Base-by-base conservation (phyloP, 768 basidiomycete genomes). In the Favolaschia claudopus region DNA sequence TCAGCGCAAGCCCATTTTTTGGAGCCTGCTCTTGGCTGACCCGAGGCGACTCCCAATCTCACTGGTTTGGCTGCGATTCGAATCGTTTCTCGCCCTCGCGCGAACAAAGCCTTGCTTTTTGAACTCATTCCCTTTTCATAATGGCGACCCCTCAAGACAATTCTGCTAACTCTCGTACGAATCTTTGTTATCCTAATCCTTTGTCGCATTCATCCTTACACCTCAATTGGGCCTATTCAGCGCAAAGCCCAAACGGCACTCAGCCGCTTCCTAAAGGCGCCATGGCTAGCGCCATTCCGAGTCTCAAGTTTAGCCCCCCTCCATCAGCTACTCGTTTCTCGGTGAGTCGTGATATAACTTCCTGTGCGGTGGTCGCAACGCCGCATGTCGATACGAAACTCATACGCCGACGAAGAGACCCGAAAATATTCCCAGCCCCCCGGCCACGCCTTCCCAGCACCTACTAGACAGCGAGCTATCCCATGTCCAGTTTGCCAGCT, bases 401-500 rank as follows among this genome's bases (percentile, higher is more conserved):
- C 15, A 58, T 15, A 2, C 29, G 15, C 27, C 38, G 49, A 47
- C 24, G 7, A 15, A 17, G 44, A 38, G 34, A 22, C 25, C 37
- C 22, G 17, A 33, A 25, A 17, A 43, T 12, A 7, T 47, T 42
- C 20, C 43, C 4, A 64, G 43, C 34, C 63, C 63, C 22, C 62
- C 62, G 9, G 55, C 49, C 10, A 60, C 63, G 4, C 55, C 63
- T 19, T 64, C 63, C 15, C 63, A 64, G 45, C 58, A 58, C 4
- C 58, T 64, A 4, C 55, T 64, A 17, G 55, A 60, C 13, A 27
- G 53, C 9, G 63, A 57, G 19, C 20, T 58, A 0, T 54, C 57
- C 9, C 62, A 63, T 50, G 63, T 64, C 38, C 63, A 64, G 49
- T 64, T 64, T 31, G 63, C 63, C 17, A 56, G 53, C 25, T 64